These are phyloP conservation scores for Pleurotus djamor DNA, from an alignment of 768 basidiomycete genomes.

Conservation along the genomic window DNA sequence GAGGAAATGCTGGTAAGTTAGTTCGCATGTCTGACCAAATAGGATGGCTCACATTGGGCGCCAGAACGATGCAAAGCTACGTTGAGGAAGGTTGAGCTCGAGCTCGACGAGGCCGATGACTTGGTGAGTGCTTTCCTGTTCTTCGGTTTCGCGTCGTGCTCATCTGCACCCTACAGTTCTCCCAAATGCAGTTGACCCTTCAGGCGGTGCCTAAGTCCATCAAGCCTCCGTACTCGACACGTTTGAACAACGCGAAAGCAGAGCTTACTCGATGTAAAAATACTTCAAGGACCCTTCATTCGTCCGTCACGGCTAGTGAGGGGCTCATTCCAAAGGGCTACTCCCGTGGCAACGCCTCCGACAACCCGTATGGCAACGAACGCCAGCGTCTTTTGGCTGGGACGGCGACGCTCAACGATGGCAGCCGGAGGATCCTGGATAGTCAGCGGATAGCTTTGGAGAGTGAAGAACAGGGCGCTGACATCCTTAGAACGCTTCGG, in stretches of 20 bases:
- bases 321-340: conserved; percentile 27
- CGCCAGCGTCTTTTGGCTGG: conserved; percentile 73
- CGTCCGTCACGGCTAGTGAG: conserved; percentile 65
- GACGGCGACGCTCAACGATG: conserved; percentile 71
- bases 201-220: conserved; percentile 89
- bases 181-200: conserved; percentile 93
- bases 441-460: conserved; percentile 89
- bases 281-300: conserved; percentile 68
- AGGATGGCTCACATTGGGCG: background rate
- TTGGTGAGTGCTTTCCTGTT: conserved; percentile 51
- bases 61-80: conserved; percentile 81
- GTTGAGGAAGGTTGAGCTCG: conserved; percentile 79
- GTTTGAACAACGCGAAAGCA: conserved; percentile 67
- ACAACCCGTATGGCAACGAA: conserved; percentile 76
- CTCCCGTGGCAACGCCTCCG: conserved; percentile 33
- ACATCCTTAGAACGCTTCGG: conserved; percentile 78
- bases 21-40: background rate
- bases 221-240: conserved; percentile 61
- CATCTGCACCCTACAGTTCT: conserved; percentile 50
- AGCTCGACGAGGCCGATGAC: conserved; percentile 93
- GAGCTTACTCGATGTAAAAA: conserved; percentile 79
- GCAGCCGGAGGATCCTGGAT: conserved; percentile 68
- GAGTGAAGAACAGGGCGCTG: conserved; percentile 88
- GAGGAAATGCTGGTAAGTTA: conserved; percentile 13
- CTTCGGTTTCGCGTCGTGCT: background rate